Base-by-base conservation (phyloP, 371 early-diverging fungal genomes). In the Apophysomyces ossiformis region DNA sequence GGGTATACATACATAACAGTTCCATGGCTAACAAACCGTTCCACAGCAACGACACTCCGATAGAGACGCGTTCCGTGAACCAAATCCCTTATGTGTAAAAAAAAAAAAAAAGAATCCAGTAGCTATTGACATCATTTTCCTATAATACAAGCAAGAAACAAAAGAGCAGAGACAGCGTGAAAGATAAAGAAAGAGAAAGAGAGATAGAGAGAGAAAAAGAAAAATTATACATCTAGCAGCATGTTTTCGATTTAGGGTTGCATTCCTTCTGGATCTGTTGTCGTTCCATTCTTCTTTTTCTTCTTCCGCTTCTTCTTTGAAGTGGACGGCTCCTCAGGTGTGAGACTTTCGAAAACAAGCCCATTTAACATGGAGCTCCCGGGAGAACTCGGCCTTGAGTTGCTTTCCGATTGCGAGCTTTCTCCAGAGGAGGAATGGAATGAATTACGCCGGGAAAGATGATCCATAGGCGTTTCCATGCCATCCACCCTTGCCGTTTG, bases 281-380 rank as follows among this genome's bases (percentile, higher is more conserved):
- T 63, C 7, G 37, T 46, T 45, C 37, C 47, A 38, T 68, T 70
- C 44, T 68, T 70, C 61, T 71, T 76, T 18, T 72, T 70, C 58
- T 76, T 72, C 37, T 69, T 73, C 43, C 68, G 64, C 12, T 71
- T 67, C 13, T 54, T 60, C 4, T 61, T 43, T 1, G 47, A 41
- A 41, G 60, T 47, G n/a, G 69, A 50, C 1, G 69, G 69, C n/a
- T 65, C 70, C 37, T 74, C 75, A 7, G 73, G 57, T 57, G 75
- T 72, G 32, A 72, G 54, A 39, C 72, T 74, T 41, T 77, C 78
- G 38, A 70, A 72, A 9, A 74, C 61, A 39, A 75, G 65, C 36
- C 66, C 74, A 45, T 15, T 54, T 54, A 57, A 62, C 18, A 44
- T 44, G 36, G 47, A 16, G 16, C 67, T 71, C 26, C 26, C 63